Evolutionary conservation across 148 eudicot species (phyloP).

Genomic region (Beta vulgaris): DNA sequence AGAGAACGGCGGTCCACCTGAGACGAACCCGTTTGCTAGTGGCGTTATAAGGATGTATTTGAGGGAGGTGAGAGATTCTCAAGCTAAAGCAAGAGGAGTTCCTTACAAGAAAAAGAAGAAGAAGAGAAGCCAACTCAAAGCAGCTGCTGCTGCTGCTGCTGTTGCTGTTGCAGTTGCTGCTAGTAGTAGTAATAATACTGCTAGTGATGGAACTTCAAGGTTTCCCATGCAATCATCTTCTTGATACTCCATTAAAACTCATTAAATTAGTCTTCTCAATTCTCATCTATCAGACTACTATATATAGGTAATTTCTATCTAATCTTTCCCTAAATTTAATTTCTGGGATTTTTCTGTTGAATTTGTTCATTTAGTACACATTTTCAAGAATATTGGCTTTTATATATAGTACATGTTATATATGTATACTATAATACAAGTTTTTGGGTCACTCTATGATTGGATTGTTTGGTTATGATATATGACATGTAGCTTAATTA

Average conservation of each 20-base stretch:
- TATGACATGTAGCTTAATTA: too few species aligned
- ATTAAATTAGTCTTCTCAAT: not conserved
- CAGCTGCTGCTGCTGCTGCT: not conserved
- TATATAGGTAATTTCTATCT: constrained; percentile 9
- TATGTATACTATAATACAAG: not conserved
- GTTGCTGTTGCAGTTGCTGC: not conserved
- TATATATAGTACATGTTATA: not conserved
- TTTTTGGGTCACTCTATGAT: not conserved
- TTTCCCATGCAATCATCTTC: constrained; percentile 37
- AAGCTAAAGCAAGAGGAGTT: constrained; percentile 68
- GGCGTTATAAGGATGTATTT: constrained; percentile 52
- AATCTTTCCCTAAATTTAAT: not conserved
- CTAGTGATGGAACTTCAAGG: constrained; percentile 28
- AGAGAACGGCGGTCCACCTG: constrained; percentile 59
- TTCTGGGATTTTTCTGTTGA: not conserved
- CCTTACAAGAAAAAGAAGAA: constrained; percentile 70
- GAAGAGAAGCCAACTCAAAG: constrained; percentile 41
- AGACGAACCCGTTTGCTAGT: constrained; percentile 59
- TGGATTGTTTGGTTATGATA: not conserved
- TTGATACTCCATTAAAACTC: not conserved
- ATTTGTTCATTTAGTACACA: constrained; percentile 9
- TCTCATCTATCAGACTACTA: not conserved
- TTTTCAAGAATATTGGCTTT: not conserved
- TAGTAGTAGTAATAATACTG: not conserved
- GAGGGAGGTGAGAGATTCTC: constrained; percentile 61